Evolutionary conservation across 1,284 basidiomycete genomes (phyloP), one percentile per base, ranked within the genome.

Genomic region (Peniophora sp.): DNA sequence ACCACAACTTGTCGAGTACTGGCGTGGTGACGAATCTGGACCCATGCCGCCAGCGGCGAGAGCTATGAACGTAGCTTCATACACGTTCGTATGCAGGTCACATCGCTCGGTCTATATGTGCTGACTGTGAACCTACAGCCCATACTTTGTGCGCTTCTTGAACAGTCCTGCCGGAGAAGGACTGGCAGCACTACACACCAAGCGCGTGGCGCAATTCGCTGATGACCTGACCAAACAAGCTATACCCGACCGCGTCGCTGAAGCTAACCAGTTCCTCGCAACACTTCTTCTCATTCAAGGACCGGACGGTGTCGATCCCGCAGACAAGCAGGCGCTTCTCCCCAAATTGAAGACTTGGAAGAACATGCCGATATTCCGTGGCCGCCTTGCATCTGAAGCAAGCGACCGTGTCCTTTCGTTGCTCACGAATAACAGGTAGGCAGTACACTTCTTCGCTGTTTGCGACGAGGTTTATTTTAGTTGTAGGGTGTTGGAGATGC

Each of bases 61-160:
- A 17, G 19, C 16, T 5, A 8, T 41, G n/a, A 41, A 41, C 38
- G 5, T 16, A 8, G 19, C 19, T 17, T 41, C 38, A 16, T 41
- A 41, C n/a, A 41, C 38, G 38, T 41, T 17, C 19, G 38, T 41
- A 5, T 20, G n/a, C 34, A 10, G 34, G 10, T 36, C 34, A 36
- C 10, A 10, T 10, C 34, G 34, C 10, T 10, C 34, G 10, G 34
- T 36, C 10, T 36, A n/a, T 36, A n/a, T 36, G 34, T 36, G 34
- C 27, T 32, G 12, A 32, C 27, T 6, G 6, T 12, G 5, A 12
- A 5, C 12, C 27, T 23, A n/a, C 10, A 49, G 48, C 9, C 48
- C 48, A 5, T 49, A 49, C 35, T 49, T 49, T 22, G 48, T 49
- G 19, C 34, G 48, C 3, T 49, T 49, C 35, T 9, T 49, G 5